These are phyloP conservation scores for Diaporthe sp. DNA, from an alignment of 2,329 filamentous ascomycete genomes.

Conservation along the genomic window DNA sequence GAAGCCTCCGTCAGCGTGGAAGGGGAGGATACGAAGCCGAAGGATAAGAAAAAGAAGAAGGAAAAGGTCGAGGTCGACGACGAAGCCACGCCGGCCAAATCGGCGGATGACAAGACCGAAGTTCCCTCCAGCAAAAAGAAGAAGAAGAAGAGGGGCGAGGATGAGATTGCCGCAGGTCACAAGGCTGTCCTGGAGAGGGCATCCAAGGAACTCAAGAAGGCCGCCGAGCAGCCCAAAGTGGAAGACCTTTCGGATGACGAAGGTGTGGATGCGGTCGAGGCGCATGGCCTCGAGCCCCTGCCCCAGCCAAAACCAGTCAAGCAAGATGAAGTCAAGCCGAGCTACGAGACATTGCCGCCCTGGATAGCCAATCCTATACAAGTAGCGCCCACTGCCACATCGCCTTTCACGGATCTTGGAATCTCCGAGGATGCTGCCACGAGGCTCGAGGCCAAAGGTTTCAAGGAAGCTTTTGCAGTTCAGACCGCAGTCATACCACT, in stretches of 20 bases:
- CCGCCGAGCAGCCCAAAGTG: conserved; percentile 49
- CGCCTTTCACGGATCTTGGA: conserved; percentile 73
- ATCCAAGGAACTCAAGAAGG: conserved; percentile 46
- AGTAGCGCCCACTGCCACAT: conserved; percentile 70
- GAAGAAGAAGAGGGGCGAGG: conserved; percentile 42
- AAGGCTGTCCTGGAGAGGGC: conserved; percentile 51
- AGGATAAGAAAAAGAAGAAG: conserved; percentile 40
- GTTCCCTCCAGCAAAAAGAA: not conserved
- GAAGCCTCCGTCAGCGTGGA: not conserved
- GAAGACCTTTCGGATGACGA: conserved; percentile 45
- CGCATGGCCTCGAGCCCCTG: conserved; percentile 83
- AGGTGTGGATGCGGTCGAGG: conserved; percentile 48
- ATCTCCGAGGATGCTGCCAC: conserved; percentile 71
- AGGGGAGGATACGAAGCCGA: conserved; percentile 37
- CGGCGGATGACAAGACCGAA: not conserved
- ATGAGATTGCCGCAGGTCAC: conserved; percentile 39
- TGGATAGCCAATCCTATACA: conserved; percentile 86
- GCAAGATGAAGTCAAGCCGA: conserved; percentile 68
- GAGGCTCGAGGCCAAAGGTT: conserved; percentile 76
- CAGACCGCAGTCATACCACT: conserved; percentile 86
- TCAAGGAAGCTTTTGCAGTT: conserved; percentile 80
- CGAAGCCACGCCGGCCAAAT: not conserved
- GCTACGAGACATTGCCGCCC: conserved; percentile 81
- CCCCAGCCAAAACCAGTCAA: conserved; percentile 79
- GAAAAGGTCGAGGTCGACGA: not conserved